Base-by-base conservation (phyloP, 805 yeast genomes). In the Brettanomyces custersianus region DNA sequence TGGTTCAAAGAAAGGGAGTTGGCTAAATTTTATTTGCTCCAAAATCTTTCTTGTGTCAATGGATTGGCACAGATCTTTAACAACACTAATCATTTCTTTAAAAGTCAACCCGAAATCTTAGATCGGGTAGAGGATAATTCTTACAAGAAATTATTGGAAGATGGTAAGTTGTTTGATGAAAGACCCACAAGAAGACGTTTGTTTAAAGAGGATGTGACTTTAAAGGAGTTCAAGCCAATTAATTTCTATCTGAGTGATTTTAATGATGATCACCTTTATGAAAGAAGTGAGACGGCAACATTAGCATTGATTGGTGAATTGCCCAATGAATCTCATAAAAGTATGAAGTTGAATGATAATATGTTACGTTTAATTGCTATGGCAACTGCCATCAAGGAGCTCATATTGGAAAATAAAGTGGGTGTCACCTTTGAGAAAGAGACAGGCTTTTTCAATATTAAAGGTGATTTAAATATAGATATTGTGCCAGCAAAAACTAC, bases 121-220 rank as follows among this genome's bases (percentile, higher is more conserved):
- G 36, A 31, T n/a, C 24, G 26, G 12, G 11, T 40, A 17, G 41
- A 41, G 4, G 34, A 28, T 24, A 31, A 29, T 5, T 15, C 33
- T 1, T 37, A 33, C 11, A 37, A 34, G 18, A 20, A 24, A 13
- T 7, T 9, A 19, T 19, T 16, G 21, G 26, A 21, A 11, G 13
- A 20, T 11, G 8, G 15, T 7, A 4, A 10, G 13, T 18, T 26
- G 16, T 37, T 47, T 34, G 31, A 37, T 32, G 5, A 37, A 31
- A 38, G 63, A 34, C 80, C 81, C 12, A 43, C 50, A 6, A 65
- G 90, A 52, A 47, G 52, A 2, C 70, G 74, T 38, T 70, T 69
- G 36, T 80, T 79, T 49, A 56, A 62, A 31, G 90, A 82, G 48
- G 92, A 81, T 57, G 74, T 79, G 11, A 55, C 64, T 17, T 59